These are phyloP conservation scores for Cystobasidiopsis lactophilus DNA, from an alignment of 768 basidiomycete species.

Conservation along the genomic window DNA sequence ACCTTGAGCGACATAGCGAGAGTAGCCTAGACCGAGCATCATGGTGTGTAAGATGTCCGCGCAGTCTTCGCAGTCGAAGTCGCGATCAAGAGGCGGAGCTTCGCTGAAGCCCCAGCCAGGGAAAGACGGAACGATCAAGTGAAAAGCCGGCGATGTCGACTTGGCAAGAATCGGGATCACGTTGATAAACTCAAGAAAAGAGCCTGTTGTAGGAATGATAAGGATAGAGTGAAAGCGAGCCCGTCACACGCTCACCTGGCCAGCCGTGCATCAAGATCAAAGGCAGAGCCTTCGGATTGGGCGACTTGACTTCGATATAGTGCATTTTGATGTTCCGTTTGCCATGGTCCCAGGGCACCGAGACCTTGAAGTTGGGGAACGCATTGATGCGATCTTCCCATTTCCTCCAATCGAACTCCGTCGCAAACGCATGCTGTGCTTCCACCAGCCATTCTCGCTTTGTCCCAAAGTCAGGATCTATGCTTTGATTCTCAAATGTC, in stretches of 20 bases:
- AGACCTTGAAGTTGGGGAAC: constrained; percentile 14
- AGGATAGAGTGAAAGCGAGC: too few species aligned
- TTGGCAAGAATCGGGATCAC: constrained; percentile 12
- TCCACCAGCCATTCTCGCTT: too few species aligned
- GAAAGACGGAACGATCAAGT: constrained; percentile 16
- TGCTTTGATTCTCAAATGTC: too few species aligned
- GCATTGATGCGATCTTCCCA: constrained; percentile 11
- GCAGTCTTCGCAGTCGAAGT: constrained; percentile 10
- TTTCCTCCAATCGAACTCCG: constrained; percentile 14
- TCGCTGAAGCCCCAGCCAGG: constrained; percentile 15
- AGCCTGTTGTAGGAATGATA: too few species aligned
- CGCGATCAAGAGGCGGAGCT: constrained; percentile 8
- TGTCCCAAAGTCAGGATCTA: too few species aligned
- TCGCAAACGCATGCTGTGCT: too few species aligned
- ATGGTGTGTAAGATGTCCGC: constrained; percentile 11
- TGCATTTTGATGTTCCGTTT: constrained; percentile 10
- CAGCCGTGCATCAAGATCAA: constrained; percentile 20
- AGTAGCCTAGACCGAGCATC: constrained; percentile 11
- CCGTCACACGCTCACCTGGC: too few species aligned
- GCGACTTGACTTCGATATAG: constrained; percentile 17
- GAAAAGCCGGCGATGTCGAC: constrained; percentile 9
- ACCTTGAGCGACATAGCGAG: constrained; percentile 7
- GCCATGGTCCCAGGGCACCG: constrained; percentile 6
- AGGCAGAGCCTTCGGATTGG: constrained; percentile 17
- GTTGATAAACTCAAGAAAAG: constrained; percentile 18